Conservation (phyloP, 352 stramenopile species). For the Globisporangium nunn region DNA sequence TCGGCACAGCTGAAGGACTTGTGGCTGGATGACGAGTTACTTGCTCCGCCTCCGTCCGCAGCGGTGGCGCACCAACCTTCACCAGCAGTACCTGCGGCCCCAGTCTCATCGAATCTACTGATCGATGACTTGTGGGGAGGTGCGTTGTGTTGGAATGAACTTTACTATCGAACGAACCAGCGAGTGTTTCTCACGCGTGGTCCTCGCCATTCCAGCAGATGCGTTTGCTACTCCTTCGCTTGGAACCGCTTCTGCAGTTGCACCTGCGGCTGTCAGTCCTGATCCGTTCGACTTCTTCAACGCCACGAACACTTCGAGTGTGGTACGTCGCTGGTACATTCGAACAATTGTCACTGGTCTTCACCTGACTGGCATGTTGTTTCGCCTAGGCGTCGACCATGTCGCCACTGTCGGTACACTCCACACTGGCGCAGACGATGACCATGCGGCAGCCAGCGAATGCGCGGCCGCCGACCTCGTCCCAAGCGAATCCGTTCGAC, state of each 20-base stretch:
- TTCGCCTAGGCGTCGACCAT: neutral
- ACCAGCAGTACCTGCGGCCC: neutral
- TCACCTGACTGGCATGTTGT: neutral
- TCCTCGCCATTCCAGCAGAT: neutral
- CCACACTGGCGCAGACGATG: neutral
- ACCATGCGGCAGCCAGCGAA: neutral
- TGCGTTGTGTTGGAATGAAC: neutral
- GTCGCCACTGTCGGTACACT: neutral
- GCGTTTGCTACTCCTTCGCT: neutral
- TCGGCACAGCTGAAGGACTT: conserved; percentile 8
- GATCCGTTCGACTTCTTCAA: conserved; percentile 2
- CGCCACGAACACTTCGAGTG: neutral
- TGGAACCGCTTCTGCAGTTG: neutral
- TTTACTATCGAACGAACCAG: too few relatives aligned
- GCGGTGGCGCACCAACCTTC: neutral
- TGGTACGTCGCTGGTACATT: neutral
- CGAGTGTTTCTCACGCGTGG: neutral
- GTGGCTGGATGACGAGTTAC: conserved; percentile 6
- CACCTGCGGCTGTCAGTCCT: neutral
- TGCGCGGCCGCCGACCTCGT: conserved; percentile 19
- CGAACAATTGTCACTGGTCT: neutral
- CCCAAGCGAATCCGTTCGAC: conserved; percentile 28
- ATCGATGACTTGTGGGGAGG: conserved; percentile 13
- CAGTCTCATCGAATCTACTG: neutral
- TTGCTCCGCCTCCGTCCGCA: conserved; percentile 1